Base-by-base conservation (phyloP, 371 early-diverging fungal genomes). In the Basidiobolus meristosporus region DNA sequence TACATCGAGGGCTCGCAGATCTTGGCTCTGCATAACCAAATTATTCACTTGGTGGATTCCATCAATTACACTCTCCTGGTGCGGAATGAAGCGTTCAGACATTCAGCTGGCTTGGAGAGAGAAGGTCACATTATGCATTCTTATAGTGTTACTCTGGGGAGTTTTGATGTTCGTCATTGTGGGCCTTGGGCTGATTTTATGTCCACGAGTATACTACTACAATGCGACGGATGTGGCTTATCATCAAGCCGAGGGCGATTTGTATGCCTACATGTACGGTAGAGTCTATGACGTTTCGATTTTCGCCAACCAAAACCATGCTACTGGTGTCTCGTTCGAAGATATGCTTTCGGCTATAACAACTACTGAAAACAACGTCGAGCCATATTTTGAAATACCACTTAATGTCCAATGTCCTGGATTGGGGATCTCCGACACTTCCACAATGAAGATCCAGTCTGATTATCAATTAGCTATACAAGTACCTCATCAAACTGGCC, bases 31-130 rank as follows among this genome's bases (percentile, higher is more conserved):
- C 9, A 65, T 77, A 21, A 76, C 77, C 1, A 68, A 65, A 61
- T 48, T 62, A 10, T 50, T 71, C 38, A 85, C 85, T 1, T 82
- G 77, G 75, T 70, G 74, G 73, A 71, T 83, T 21, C 85, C 85
- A 5, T 63, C 75, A 12, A 65, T 59, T 42, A 37, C 52, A 36
- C 44, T 77, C 31, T 46, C 51, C 18, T 52, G 53, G 35, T 73
- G 86, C 31, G 74, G 75, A 41, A 83, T 88, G 77, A 72, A 69
- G 47, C 73, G 86, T 22, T 69, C 72, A 39, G 90, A 90, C 51
- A 70, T 90, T 10, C 85, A 71, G 35, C 80, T 84, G 84, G 97
- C 97, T 1, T 90, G 87, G 88, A 55, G 88, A 12, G 90, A 90
- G 58, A 90, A 90, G 43, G 68, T 86, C 0, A 79, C 88, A 0